Conservation (phyloP, 2,329 filamentous ascomycete species). For the Talaromyces sp. region DNA sequence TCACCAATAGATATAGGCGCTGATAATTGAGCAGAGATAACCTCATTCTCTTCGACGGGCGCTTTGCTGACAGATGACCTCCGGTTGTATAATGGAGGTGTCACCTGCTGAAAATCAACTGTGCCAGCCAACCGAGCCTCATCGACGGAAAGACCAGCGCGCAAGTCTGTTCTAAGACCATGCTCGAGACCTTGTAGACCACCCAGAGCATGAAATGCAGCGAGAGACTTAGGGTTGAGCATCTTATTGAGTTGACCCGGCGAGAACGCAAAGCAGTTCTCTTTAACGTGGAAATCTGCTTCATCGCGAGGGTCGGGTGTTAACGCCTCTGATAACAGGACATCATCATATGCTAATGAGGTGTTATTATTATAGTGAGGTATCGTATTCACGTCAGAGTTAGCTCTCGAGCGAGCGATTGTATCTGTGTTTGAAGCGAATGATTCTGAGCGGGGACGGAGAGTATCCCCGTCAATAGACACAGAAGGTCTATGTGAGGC, state of each 20-base stretch:
- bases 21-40: neutral
- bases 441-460: conserved; percentile 47
- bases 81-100: conserved; percentile 30
- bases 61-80: conserved; percentile 16
- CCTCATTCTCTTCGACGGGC: conserved; percentile 1
- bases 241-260: conserved; percentile 80
- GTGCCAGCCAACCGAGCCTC: conserved; percentile 67
- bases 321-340: conserved; percentile 60
- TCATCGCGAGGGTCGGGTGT: conserved; percentile 76
- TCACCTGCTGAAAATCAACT: conserved; percentile 74
- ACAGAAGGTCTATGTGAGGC: conserved; percentile 35
- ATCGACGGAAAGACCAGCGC: conserved; percentile 74
- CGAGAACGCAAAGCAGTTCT: conserved; percentile 84
- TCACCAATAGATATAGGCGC: conserved; percentile 11
- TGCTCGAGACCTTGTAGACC: conserved; percentile 77
- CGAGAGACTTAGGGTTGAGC: conserved; percentile 83
- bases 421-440: conserved; percentile 41
- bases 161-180: conserved; percentile 73
- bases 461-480: conserved; percentile 48
- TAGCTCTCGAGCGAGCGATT: conserved; percentile 36
- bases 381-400: conserved; percentile 32
- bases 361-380: conserved; percentile 16
- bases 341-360: conserved; percentile 37
- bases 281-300: conserved; percentile 71
- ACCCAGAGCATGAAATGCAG: conserved; percentile 79